Evolutionary conservation across 139 green algal genomes (phyloP).

Genomic region (Chlamydomonas asymmetrica): DNA sequence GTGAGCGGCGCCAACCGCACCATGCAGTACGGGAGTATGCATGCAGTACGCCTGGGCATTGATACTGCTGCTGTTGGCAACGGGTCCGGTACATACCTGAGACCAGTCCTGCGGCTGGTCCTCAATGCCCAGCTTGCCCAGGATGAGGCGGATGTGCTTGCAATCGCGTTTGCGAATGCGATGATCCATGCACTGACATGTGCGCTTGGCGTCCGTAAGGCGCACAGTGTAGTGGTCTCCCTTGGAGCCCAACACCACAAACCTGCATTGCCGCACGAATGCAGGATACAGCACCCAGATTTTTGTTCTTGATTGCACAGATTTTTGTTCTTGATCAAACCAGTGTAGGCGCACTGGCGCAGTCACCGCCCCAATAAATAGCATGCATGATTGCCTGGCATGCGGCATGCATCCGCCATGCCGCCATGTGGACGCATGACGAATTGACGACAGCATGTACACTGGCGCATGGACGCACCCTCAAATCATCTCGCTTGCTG

Average conservation of each 20-base stretch:
- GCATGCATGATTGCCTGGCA: slow-evolving; percentile 8
- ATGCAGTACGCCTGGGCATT: too few species aligned
- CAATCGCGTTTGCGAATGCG: slow-evolving; percentile 51
- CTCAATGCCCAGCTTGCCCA: slow-evolving; percentile 27
- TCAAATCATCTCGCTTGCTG: too few species aligned
- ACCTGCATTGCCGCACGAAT: too few species aligned
- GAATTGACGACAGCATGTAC: too few species aligned
- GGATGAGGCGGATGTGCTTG: slow-evolving; percentile 55
- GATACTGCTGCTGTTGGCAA: too few species aligned
- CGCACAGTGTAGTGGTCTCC: slow-evolving; percentile 52
- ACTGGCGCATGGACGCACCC: too few species aligned
- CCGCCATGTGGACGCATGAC: too few species aligned
- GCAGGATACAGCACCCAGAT: background rate
- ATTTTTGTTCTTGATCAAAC: background rate
- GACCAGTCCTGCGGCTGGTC: slow-evolving; percentile 25
- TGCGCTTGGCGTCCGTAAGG: slow-evolving; percentile 33
- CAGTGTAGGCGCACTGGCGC: background rate
- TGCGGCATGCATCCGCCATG: too few species aligned
- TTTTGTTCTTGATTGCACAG: background rate
- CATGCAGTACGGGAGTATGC: too few species aligned
- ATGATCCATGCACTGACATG: slow-evolving; percentile 54
- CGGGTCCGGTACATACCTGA: slow-evolving; percentile 20
- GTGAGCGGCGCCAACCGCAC: too few species aligned
- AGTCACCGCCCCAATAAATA: slow-evolving; percentile 20
- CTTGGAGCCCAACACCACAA: slow-evolving; percentile 26